Evolutionary conservation across 2,329 filamentous ascomycete genomes (phyloP).

Genomic region (Coniochaeta hoffmannii): DNA sequence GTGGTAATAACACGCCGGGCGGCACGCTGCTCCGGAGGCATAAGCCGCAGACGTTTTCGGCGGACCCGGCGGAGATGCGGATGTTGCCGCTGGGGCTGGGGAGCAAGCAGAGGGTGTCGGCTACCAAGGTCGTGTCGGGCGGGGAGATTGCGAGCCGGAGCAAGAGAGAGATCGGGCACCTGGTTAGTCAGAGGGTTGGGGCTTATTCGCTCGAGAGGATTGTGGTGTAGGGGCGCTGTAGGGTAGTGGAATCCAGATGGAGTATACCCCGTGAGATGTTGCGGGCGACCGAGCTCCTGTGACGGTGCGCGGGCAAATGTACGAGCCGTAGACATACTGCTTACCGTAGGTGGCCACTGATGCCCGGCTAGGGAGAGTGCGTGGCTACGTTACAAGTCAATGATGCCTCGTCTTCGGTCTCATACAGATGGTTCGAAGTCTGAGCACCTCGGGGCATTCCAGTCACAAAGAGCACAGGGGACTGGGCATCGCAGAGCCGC

Average conservation of each 20-base stretch:
- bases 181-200: slow-evolving; percentile 72
- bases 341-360: too few species aligned
- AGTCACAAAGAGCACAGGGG: too few species aligned
- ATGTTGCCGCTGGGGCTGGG: slow-evolving; percentile 70
- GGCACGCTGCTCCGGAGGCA: not conserved
- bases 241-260: not conserved
- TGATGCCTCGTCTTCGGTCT: too few species aligned
- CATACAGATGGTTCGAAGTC: too few species aligned
- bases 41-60: slow-evolving; percentile 20
- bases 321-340: too few species aligned
- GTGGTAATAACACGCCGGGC: not conserved
- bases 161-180: slow-evolving; percentile 64
- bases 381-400: too few species aligned
- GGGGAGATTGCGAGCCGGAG: slow-evolving; percentile 66
- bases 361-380: too few species aligned
- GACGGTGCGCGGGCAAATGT: too few species aligned
- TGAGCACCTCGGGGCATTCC: too few species aligned
- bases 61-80: slow-evolving; percentile 36
- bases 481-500: too few species aligned
- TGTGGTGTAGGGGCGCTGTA: slow-evolving; percentile 40
- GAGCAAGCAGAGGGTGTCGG: slow-evolving; percentile 40
- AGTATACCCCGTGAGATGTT: not conserved
- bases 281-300: too few species aligned
- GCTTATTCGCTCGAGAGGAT: slow-evolving; percentile 80
- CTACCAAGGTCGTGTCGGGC: slow-evolving; percentile 54